Percentiles rank a stretch among this genome's conserved stretches.
These are phyloP conservation scores for Debaryomyces singareniensis DNA, from an alignment of 1,139 yeast genomes.

Conservation along the genomic window DNA sequence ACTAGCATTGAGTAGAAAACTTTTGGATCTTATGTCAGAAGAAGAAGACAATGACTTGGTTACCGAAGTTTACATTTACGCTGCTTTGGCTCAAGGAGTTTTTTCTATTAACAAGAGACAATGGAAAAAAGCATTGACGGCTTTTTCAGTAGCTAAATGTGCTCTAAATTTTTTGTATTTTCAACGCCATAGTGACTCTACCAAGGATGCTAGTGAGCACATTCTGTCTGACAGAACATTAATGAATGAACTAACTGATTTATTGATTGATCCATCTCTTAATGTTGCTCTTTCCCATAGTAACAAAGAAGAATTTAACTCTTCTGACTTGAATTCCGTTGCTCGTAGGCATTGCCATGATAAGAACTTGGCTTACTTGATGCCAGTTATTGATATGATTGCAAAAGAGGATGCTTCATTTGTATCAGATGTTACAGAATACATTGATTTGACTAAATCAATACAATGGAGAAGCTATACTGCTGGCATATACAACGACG, in stretches of 20 bases:
- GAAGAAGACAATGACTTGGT: slow-evolving; percentile 24
- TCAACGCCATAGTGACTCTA: slow-evolving; percentile 5
- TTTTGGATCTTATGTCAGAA: slow-evolving; percentile 36
- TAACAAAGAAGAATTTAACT: slow-evolving; percentile 13
- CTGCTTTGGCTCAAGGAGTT: slow-evolving; percentile 56
- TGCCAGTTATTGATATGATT: slow-evolving; percentile 32
- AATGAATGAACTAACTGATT: slow-evolving; percentile 51
- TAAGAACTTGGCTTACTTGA: slow-evolving; percentile 27
- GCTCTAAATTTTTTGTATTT: slow-evolving; percentile 46
- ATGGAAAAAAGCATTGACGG: slow-evolving; percentile 48
- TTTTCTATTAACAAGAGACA: slow-evolving; percentile 50
- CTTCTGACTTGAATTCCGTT: slow-evolving; percentile 40
- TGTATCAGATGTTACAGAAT: slow-evolving; percentile 28
- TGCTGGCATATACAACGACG: slow-evolving; percentile 68
- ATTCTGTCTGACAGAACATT: slow-evolving; percentile 31
- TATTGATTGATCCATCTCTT: slow-evolving; percentile 64
- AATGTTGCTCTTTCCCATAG: slow-evolving; percentile 49
- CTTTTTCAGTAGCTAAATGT: slow-evolving; percentile 58
- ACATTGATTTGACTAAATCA: slow-evolving; percentile 22
- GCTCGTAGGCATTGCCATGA: slow-evolving; percentile 40
- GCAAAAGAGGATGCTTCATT: slow-evolving; percentile 33
- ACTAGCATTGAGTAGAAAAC: slow-evolving; percentile 32
- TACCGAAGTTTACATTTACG: slow-evolving; percentile 57
- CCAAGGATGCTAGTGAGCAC: slow-evolving; percentile 4
- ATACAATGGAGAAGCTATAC: slow-evolving; percentile 69